A percentile compares a stretch with the other conserved stretches of the same genome.
Conservation (phyloP, 257 asterid species). For the Apocynum venetum region DNA sequence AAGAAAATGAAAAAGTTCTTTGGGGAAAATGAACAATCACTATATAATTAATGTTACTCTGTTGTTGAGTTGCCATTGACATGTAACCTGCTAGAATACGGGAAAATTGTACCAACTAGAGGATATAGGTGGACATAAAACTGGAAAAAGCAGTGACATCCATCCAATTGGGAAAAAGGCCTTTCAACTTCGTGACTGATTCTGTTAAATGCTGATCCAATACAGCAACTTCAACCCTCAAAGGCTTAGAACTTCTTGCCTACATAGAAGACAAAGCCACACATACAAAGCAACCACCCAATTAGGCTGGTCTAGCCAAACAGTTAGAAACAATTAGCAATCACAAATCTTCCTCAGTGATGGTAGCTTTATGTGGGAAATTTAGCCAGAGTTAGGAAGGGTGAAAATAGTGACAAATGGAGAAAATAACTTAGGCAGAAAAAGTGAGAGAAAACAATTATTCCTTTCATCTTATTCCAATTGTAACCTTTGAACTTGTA, state of each 20-base stretch:
- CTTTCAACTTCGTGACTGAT: conserved; percentile 59
- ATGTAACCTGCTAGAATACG: no score
- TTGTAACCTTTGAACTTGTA: no score
- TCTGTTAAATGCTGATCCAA: conserved; percentile 62
- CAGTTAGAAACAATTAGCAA: not conserved
- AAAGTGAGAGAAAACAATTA: not conserved
- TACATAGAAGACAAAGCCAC: conserved; percentile 22
- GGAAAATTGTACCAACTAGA: conserved; percentile 23
- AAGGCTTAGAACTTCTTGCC: conserved; percentile 59
- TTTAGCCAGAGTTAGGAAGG: not conserved
- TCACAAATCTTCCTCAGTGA: not conserved
- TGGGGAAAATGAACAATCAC: no score
- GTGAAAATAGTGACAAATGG: not conserved
- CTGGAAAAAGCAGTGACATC: conserved; percentile 76
- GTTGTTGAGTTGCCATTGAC: no score
- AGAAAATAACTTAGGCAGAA: not conserved
- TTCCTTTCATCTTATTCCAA: no score
- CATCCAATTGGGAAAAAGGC: conserved; percentile 83
- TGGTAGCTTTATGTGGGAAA: not conserved
- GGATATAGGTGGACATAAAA: conserved; percentile 64
- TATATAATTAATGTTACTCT: no score
- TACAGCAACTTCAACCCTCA: conserved; percentile 75
- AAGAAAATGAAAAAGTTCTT: no score
- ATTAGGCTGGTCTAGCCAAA: not conserved
- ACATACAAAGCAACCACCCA: not conserved